Percentiles rank a stretch among this genome's conserved stretches.
Conservation (phyloP, 1,284 basidiomycete genomes). For the Trichosporon sp. region DNA sequence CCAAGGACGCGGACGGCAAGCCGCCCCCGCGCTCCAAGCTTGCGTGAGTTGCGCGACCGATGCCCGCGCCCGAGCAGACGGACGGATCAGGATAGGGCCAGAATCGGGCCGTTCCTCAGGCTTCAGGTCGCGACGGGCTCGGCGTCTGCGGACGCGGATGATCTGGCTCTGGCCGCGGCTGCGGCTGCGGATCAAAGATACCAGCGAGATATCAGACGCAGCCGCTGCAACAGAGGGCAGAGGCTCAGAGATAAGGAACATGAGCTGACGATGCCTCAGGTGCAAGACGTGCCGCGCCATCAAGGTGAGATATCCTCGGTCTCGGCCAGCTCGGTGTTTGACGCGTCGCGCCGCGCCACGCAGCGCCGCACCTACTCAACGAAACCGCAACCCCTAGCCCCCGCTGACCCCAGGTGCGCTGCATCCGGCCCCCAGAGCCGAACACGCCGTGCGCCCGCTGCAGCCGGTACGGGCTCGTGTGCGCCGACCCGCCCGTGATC, state of each 20-base stretch:
- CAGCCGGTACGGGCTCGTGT: slow-evolving; percentile 23
- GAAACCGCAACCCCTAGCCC: neutral
- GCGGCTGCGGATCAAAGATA: neutral
- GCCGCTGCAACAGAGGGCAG: too few species aligned
- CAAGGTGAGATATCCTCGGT: slow-evolving; percentile 17
- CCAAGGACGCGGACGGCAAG: neutral
- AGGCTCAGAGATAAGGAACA: too few species aligned
- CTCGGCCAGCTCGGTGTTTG: neutral
- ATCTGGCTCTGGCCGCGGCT: too few species aligned
- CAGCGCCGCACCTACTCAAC: neutral
- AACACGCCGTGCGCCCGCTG: slow-evolving; percentile 25
- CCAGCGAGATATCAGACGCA: too few species aligned
- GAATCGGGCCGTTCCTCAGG: neutral
- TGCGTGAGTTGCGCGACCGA: slow-evolving; percentile 10
- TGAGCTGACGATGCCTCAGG: slow-evolving; percentile 11
- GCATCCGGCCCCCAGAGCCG: slow-evolving; percentile 21
- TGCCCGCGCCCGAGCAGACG: too few species aligned
- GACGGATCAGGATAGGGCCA: neutral
- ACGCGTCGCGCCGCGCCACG: too few species aligned
- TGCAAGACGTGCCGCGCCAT: slow-evolving; percentile 31
- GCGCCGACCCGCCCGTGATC: slow-evolving; percentile 25
- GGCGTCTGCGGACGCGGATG: too few species aligned
- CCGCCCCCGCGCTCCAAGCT: slow-evolving; percentile 15
- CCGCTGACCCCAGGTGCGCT: slow-evolving; percentile 24
- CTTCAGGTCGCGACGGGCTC: neutral